Evolutionary conservation across 1,284 basidiomycete genomes (phyloP).

Genomic region (Apiotrichum laibachii): DNA sequence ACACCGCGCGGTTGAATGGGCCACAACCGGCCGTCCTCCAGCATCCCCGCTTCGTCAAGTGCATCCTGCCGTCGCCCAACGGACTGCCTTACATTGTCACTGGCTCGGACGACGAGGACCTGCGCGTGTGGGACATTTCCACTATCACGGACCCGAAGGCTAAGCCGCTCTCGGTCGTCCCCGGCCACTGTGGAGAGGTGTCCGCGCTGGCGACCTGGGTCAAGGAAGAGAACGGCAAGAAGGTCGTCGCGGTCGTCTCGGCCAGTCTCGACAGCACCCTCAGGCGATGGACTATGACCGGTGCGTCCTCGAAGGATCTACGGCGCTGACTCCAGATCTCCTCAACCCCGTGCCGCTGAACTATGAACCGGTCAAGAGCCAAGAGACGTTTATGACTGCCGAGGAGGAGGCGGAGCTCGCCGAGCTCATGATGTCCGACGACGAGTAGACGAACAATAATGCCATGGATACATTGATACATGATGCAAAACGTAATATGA

Average conservation of each 20-base stretch:
- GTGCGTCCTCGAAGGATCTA: slow-evolving; percentile 52
- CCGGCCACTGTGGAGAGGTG: slow-evolving; percentile 85
- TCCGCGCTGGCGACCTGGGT: slow-evolving; percentile 70
- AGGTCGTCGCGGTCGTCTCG: slow-evolving; percentile 63
- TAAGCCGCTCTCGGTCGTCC: slow-evolving; percentile 59
- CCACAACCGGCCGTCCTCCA: slow-evolving; percentile 52
- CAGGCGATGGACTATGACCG: slow-evolving; percentile 71
- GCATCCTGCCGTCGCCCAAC: slow-evolving; percentile 65
- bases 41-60: slow-evolving; percentile 67
- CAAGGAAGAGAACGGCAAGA: slow-evolving; percentile 54
- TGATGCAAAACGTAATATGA: background rate
- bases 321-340: slow-evolving; percentile 29
- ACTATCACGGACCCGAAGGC: slow-evolving; percentile 14
- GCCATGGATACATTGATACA: background rate
- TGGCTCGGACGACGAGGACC: slow-evolving; percentile 70
- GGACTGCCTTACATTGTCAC: slow-evolving; percentile 61
- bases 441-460: slow-evolving; percentile 26
- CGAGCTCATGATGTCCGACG: slow-evolving; percentile 64
- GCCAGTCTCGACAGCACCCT: slow-evolving; percentile 80
- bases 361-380: slow-evolving; percentile 22
- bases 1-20: slow-evolving; percentile 65
- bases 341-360: slow-evolving; percentile 36
- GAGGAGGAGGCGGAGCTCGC: slow-evolving; percentile 62
- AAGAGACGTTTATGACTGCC: slow-evolving; percentile 39
- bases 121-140: slow-evolving; percentile 62